phyloP scores from a whole-genome alignment of 2,329 filamentous ascomycete genomes.

The Nothopassalora personata region DNA sequence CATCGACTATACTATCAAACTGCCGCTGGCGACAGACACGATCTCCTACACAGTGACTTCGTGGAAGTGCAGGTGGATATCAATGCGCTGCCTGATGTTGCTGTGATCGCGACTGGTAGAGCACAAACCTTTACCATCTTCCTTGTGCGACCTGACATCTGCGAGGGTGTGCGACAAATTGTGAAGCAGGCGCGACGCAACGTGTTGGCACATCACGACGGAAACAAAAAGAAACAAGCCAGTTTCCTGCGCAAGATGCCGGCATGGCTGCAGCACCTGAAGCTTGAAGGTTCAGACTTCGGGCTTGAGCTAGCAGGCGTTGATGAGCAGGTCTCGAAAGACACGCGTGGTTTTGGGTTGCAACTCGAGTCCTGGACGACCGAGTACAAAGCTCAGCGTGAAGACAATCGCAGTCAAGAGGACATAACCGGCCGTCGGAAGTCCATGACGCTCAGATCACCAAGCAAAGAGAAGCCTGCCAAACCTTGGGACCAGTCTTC shows the following conservation, averaged over 20 bases:
- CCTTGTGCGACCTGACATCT: conserved; percentile 87
- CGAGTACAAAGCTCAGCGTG: conserved; percentile 76
- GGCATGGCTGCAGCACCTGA: conserved; percentile 75
- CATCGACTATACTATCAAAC: conserved; percentile 95
- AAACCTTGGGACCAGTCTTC: conserved; percentile 32
- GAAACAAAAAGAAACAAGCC: conserved; percentile 40
- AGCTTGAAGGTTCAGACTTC: conserved; percentile 81
- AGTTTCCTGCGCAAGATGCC: conserved; percentile 77
- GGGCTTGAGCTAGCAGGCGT: conserved; percentile 86
- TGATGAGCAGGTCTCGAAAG: conserved; percentile 74
- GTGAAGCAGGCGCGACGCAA: conserved; percentile 73
- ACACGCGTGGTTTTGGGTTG: conserved; percentile 75
- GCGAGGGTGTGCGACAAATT: conserved; percentile 85
- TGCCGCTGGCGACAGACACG: conserved; percentile 72
- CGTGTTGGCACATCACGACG: conserved; percentile 49
- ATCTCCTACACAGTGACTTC: conserved; percentile 79
- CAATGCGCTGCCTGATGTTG: conserved; percentile 77
- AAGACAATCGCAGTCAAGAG: conserved; percentile 43
- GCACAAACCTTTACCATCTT: conserved; percentile 84
- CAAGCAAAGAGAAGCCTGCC: conserved; percentile 29
- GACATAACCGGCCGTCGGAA: conserved; percentile 54
- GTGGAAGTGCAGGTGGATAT: conserved; percentile 82
- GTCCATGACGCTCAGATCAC: conserved; percentile 64
- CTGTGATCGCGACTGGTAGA: conserved; percentile 72
- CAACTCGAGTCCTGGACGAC: conserved; percentile 83